Evolutionary conservation across 2,329 filamentous ascomycete species (phyloP), one percentile per base, ranked within the genome.

Genomic region (Aspergillus pseudoglaucus): DNA sequence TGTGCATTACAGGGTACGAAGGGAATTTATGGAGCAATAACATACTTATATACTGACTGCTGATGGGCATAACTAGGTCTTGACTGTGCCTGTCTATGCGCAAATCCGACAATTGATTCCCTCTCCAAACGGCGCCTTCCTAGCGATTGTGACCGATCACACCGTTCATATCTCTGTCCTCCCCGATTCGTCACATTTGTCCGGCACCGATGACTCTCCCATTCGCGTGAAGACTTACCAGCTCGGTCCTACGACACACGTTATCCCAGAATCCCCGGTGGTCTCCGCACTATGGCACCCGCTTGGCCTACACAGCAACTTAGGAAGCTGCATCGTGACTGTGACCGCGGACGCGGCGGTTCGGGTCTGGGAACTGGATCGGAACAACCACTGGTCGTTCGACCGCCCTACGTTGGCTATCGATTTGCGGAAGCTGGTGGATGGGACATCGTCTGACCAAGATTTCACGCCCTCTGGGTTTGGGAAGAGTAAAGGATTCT

Each of bases 231-330:
- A 88, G 67, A 88, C 88, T 46, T 94, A 88, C 71, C 91, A 91
- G 17, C 77, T 97, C n/a, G 91, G 91, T 1, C 90, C 90, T 25
- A 94, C 89, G 2, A 90, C 87, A 3, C 91, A 97, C 68, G 89
- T 96, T 43, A 85, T 90, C 44, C 88, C 91, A 42, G 85, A 90
- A 55, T 82, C 89, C 6, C 82, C 88, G 1, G 77, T 98, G 48
- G 83, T 84, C 18, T 88, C 89, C 1, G 87, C 85, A 3, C 60
- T 96, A 49, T 98, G 93, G 91, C 93, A 98, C 70, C 93, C 93
- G 1, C 75, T 97, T 0, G 90, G 90, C 1, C 83, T 91, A 9
- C 62, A 70, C 47, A 68, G 63, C 46, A 68, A 67, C 42, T 82
- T 86, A 52, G 87, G 87, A 27, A 83, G 83, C 18, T 90, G 88